These are phyloP conservation scores for Fusarium duplospermum DNA, from an alignment of 2,329 filamentous ascomycete species.

Conservation along the genomic window DNA sequence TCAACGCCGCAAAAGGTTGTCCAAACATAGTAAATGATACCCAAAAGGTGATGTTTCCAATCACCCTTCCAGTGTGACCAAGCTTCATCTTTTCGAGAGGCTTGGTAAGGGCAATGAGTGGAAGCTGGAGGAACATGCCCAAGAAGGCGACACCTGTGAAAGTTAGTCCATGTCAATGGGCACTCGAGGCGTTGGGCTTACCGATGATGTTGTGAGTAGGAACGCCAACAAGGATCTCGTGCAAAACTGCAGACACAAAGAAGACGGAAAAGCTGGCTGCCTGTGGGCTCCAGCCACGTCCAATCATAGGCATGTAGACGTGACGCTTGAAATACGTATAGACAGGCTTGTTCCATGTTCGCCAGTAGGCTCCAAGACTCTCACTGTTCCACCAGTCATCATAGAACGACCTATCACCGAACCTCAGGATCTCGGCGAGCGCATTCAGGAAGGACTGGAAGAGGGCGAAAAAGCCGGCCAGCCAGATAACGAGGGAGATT, in stretches of 20 bases:
- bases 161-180: conserved; percentile 15
- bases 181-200: conserved; percentile 52
- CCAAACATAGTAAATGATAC: conserved; percentile 94
- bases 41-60: conserved; percentile 97
- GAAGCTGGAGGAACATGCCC: conserved; percentile 94
- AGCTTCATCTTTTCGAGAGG: conserved; percentile 83
- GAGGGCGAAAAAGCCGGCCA: conserved; percentile 95
- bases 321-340: conserved; percentile 97
- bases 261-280: conserved; percentile 86
- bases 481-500: conserved; percentile 95
- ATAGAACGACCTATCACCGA: conserved; percentile 95
- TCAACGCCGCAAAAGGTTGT: conserved; percentile 88
- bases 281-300: conserved; percentile 79
- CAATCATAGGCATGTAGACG: conserved; percentile 88
- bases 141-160: conserved; percentile 83
- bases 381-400: conserved; percentile 98
- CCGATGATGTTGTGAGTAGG: conserved; percentile 94
- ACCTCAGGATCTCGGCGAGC: conserved; percentile 87
- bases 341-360: conserved; percentile 97
- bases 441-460: conserved; percentile 96
- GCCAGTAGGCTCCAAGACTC: conserved; percentile 89
- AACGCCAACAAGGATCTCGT: conserved; percentile 92
- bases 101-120: conserved; percentile 84
- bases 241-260: conserved; percentile 85
- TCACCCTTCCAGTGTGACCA: conserved; percentile 75